These are phyloP conservation scores for Colletotrichum cordylinicola DNA, from an alignment of 2,329 filamentous ascomycete genomes.

Conservation along the genomic window DNA sequence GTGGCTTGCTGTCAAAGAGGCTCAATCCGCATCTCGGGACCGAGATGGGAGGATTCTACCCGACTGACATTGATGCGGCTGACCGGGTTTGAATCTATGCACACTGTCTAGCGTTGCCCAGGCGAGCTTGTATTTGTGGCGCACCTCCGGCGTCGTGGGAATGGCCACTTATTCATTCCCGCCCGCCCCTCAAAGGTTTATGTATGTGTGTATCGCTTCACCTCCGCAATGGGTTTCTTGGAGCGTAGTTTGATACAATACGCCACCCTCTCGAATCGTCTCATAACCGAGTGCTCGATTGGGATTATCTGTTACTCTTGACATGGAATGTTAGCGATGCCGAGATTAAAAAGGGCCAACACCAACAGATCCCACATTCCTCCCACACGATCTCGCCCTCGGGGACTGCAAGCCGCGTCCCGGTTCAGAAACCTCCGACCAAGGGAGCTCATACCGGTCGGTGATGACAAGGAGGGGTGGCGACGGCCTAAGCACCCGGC, in stretches of 20 bases:
- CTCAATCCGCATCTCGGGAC: not conserved
- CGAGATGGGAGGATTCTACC: not conserved
- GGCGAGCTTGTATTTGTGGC: not conserved
- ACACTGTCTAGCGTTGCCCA: not conserved
- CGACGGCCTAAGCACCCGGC: not conserved
- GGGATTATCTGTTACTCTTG: not conserved
- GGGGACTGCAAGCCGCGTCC: not conserved
- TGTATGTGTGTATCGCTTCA: not conserved
- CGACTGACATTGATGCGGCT: not conserved
- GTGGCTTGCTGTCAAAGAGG: not conserved
- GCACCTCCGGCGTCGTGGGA: not conserved
- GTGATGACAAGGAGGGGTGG: not conserved
- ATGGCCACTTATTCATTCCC: not conserved
- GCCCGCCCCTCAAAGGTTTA: not conserved
- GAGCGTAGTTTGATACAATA: not conserved
- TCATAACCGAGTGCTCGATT: not conserved
- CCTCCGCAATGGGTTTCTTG: not conserved
- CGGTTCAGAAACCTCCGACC: not conserved
- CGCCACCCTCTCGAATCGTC: not conserved
- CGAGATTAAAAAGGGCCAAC: not conserved
- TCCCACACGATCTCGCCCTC: not conserved
- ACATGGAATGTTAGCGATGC: not conserved
- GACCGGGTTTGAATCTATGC: not conserved
- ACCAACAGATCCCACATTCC: not conserved
- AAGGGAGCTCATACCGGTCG: not conserved